Evolutionary conservation across 306 rosid genomes (phyloP).

Genomic region (Vigna mungo): DNA sequence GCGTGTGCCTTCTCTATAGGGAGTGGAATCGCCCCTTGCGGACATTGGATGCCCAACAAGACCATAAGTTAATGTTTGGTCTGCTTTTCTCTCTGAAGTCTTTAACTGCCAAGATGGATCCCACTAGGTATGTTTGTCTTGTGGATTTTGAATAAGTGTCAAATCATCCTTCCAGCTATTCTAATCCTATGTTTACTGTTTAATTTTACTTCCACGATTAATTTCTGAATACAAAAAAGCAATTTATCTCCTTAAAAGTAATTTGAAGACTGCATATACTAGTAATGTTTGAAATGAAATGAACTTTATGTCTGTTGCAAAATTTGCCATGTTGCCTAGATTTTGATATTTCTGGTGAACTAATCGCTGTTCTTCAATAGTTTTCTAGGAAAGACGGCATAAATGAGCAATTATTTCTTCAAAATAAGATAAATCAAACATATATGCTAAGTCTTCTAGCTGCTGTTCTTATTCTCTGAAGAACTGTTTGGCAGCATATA

Average conservation of each 20-base stretch:
- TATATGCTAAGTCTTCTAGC: not conserved
- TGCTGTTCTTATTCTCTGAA: not conserved
- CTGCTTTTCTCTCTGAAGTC: conserved; percentile 95
- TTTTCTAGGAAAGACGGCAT: not conserved
- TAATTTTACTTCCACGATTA: conserved; percentile 1
- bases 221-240: conserved; percentile 14
- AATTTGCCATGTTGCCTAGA: not conserved
- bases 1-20: conserved; percentile 87
- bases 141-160: not conserved
- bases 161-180: not conserved
- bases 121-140: conserved; percentile 56
- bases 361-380: not conserved
- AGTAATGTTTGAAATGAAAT: not conserved
- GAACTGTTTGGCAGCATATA: conserved; percentile 12
- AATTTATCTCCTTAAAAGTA: conserved; percentile 19
- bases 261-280: conserved; percentile 29
- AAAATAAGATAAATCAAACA: not conserved
- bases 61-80: conserved; percentile 98
- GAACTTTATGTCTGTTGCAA: conserved; percentile 22
- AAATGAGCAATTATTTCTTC: not conserved
- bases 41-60: conserved; percentile 85
- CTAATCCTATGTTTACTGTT: not conserved
- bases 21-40: conserved; percentile 96
- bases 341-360: conserved; percentile 8
- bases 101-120: conserved; percentile 95